Evolutionary conservation across 768 basidiomycete species (phyloP).

Genomic region (Tricholoma terreum): DNA sequence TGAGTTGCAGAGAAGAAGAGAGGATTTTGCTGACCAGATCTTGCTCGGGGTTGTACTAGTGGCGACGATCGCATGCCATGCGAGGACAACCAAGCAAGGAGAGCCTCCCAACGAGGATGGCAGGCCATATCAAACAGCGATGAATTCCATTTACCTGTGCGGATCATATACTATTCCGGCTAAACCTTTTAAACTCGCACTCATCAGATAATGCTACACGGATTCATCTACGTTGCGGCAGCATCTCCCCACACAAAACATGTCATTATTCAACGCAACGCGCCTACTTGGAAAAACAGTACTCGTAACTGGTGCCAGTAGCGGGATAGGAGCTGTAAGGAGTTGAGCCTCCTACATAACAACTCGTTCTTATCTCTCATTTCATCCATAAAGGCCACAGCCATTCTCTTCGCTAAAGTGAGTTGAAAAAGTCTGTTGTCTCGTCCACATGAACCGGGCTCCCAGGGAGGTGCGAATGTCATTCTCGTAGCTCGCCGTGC

Average conservation of each 20-base stretch:
- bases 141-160: too few relatives aligned
- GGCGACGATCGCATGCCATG: constrained; percentile 45
- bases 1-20: constrained; percentile 1
- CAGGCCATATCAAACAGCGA: neutral
- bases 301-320: constrained; percentile 85
- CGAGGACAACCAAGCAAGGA: constrained; percentile 51
- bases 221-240: too few relatives aligned
- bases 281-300: constrained; percentile 83
- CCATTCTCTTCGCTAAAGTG: constrained; percentile 86
- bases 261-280: constrained; percentile 82
- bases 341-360: constrained; percentile 22
- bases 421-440: constrained; percentile 2
- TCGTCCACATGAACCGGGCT: neutral
- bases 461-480: constrained; percentile 80
- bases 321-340: constrained; percentile 81
- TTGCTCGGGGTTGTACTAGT: constrained; percentile 49
- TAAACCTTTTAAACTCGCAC: too few relatives aligned
- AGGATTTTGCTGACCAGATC: constrained; percentile 41
- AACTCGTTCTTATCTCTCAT: neutral
- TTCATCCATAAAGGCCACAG: constrained; percentile 60
- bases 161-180: too few relatives aligned
- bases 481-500: constrained; percentile 78
- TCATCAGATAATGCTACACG: too few relatives aligned
- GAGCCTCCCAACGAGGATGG: constrained; percentile 41
- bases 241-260: constrained; percentile 25